phyloP scores from a whole-genome alignment of 2,329 filamentous ascomycete genomes.

The Botrytis cinerea region DNA sequence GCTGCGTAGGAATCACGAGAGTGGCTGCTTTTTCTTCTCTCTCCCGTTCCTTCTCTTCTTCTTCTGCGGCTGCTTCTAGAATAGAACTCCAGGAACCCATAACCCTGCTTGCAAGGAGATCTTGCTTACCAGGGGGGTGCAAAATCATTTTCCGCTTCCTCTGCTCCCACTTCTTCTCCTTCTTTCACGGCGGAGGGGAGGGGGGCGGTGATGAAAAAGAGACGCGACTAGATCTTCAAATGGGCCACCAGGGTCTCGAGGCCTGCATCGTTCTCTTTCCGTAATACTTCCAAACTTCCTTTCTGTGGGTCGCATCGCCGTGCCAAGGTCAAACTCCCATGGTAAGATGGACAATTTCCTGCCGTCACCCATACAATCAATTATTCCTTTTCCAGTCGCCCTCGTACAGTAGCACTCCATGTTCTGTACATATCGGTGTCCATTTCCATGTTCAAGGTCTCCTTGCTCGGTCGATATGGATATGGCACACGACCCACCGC shows the following conservation, averaged over 20 bases:
- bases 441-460: not conserved
- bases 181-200: not conserved
- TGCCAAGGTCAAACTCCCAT: conserved; percentile 1
- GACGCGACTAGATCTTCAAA: conserved; percentile 2
- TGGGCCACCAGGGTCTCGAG: conserved; percentile 9
- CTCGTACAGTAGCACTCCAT: not conserved
- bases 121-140: not conserved
- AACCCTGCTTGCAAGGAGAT: not conserved
- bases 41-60: not conserved
- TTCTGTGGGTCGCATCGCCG: conserved; percentile 6
- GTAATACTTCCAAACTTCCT: not conserved
- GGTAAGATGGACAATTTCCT: not conserved
- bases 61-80: not conserved
- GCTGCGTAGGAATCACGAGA: not conserved
- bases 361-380: conserved; percentile 3
- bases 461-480: not conserved
- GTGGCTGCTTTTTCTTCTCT: not conserved
- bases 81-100: not conserved
- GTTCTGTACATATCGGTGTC: not conserved
- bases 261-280: not conserved
- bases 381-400: not conserved
- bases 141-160: not conserved
- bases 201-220: conserved; percentile 1
- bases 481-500: conserved; percentile 6
- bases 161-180: not conserved